Conservation (phyloP, 352 stramenopile species). For the Globisporangium spiculum region DNA sequence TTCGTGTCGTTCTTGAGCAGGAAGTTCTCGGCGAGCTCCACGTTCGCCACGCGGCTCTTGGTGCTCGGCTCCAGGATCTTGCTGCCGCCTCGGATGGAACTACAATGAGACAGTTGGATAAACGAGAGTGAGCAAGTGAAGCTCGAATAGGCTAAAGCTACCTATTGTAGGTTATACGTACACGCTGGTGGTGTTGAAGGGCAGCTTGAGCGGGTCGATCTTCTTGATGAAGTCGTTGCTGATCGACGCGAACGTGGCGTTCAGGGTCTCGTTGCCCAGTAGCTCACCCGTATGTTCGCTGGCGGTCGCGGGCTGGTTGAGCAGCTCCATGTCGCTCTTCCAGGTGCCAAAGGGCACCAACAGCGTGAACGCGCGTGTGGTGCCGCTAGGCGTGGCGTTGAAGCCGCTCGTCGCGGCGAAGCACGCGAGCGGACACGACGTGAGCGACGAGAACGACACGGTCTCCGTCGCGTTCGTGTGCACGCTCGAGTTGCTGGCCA, state of each 20-base stretch:
- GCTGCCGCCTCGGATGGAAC: not conserved
- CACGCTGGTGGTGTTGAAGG: slow-evolving; percentile 1
- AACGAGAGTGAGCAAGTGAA: not conserved
- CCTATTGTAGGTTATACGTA: not conserved
- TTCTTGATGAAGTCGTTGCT: slow-evolving; percentile 5
- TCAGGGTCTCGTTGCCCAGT: not conserved
- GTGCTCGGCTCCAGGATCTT: slow-evolving; percentile 1
- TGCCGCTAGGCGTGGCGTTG: not conserved
- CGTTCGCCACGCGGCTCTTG: not conserved
- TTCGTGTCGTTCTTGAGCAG: slow-evolving; percentile 5
- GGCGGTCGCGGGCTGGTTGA: not conserved
- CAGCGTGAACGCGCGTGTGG: slow-evolving; percentile 1
- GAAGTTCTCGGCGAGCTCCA: not conserved
- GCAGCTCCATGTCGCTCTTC: not conserved
- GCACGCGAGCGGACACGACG: slow-evolving; percentile 2
- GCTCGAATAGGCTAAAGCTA: not conserved
- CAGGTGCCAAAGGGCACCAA: not conserved
- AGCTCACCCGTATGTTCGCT: not conserved
- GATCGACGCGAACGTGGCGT: not conserved
- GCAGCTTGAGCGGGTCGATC: not conserved
- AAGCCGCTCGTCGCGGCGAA: not conserved
- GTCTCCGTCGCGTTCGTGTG: not conserved
- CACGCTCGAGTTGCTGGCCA: not conserved
- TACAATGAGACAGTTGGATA: not conserved
- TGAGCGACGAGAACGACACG: slow-evolving; percentile 4